Percentiles rank a stretch among this genome's conserved stretches.
These are phyloP conservation scores for Sphagnum tenellum DNA, from an alignment of 225 moss, liverwort and hornwort species.

Conservation along the genomic window DNA sequence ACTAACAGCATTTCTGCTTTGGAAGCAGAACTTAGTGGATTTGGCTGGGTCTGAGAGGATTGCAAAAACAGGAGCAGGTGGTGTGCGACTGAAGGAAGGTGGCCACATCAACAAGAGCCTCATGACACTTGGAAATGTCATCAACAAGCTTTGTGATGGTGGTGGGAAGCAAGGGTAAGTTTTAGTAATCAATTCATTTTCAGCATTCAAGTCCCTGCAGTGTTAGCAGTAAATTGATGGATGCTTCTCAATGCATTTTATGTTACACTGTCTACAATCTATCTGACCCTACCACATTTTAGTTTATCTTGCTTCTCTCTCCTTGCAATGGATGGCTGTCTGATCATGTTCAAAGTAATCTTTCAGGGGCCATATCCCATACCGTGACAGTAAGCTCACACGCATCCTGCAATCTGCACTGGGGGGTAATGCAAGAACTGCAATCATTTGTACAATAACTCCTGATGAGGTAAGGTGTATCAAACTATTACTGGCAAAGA, in stretches of 20 bases:
- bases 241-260: too few relatives aligned
- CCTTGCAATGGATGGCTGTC: too few relatives aligned
- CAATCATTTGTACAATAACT: conserved; percentile 85
- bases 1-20: background rate
- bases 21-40: conserved; percentile 79
- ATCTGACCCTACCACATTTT: too few relatives aligned
- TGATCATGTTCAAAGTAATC: background rate
- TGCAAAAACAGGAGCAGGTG: conserved; percentile 84
- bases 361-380: conserved; percentile 79
- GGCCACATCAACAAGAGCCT: conserved; percentile 86
- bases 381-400: conserved; percentile 90
- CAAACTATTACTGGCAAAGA: background rate
- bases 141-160: conserved; percentile 88
- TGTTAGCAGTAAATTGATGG: too few relatives aligned
- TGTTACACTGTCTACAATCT: background rate
- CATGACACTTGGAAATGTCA: conserved; percentile 84
- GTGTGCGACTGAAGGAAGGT: conserved; percentile 79
- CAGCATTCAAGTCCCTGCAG: too few relatives aligned
- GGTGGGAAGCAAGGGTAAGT: conserved; percentile 66
- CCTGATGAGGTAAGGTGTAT: conserved; percentile 64
- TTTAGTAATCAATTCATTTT: too few relatives aligned
- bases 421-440: conserved; percentile 94
- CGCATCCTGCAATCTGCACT: conserved; percentile 87
- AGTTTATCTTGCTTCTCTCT: too few relatives aligned
- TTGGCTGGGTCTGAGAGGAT: conserved; percentile 89